These are phyloP conservation scores for Diaporthe ilicicola DNA, from an alignment of 2,329 filamentous ascomycete species.

Conservation along the genomic window DNA sequence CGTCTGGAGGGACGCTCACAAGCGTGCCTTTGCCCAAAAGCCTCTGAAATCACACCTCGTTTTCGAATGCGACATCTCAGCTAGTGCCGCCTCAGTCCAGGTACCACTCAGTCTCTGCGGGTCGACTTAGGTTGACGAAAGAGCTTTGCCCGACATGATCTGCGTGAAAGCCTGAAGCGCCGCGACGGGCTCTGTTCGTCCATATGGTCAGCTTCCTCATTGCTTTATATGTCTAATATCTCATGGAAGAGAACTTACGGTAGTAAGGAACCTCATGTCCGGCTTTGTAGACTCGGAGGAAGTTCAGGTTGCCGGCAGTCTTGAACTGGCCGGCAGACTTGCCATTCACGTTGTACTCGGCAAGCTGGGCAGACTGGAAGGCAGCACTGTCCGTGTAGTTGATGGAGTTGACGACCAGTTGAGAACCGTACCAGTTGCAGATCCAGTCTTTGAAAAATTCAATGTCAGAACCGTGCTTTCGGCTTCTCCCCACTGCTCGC, in stretches of 20 bases:
- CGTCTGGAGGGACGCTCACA: not conserved
- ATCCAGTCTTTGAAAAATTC: constrained; percentile 54
- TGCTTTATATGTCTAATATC: no score
- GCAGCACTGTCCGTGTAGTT: constrained; percentile 49
- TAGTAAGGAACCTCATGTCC: constrained; percentile 34
- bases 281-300: constrained; percentile 49
- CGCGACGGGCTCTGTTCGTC: constrained; percentile 21
- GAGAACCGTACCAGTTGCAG: constrained; percentile 65
- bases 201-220: not conserved
- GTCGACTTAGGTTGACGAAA: constrained; percentile 26
- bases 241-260: constrained; percentile 23
- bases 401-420: constrained; percentile 55
- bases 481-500: not conserved
- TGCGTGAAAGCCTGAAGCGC: constrained; percentile 33
- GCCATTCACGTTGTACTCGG: constrained; percentile 58
- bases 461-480: constrained; percentile 26
- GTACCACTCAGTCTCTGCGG: no score
- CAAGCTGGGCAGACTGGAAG: constrained; percentile 49
- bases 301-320: constrained; percentile 56
- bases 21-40: not conserved
- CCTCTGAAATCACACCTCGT: not conserved
- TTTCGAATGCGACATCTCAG: not conserved
- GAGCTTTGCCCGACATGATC: constrained; percentile 28
- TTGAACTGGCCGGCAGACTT: constrained; percentile 59
- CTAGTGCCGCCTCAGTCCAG: not conserved